A percentile compares a stretch with the other conserved stretches of the same genome.
Conservation (phyloP, 805 yeast genomes). For the Priceomyces haplophilus region DNA sequence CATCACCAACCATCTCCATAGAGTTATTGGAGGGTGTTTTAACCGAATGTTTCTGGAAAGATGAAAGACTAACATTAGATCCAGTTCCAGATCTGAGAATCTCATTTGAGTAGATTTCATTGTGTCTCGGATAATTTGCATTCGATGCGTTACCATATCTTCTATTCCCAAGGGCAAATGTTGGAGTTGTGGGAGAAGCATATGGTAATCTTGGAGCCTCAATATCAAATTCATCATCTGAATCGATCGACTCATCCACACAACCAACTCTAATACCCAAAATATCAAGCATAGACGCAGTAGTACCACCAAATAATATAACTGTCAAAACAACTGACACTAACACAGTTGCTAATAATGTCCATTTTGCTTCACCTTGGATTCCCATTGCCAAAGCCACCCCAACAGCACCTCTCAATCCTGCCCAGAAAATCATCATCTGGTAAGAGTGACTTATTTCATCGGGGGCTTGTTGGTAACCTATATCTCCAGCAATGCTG, state of each 20-base stretch:
- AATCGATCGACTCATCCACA: constrained; percentile 63
- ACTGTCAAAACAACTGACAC: constrained; percentile 97
- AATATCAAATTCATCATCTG: constrained; percentile 94
- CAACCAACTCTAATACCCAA: constrained; percentile 91
- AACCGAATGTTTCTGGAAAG: constrained; percentile 10
- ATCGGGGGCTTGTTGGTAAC: constrained; percentile 54
- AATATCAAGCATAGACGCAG: constrained; percentile 96
- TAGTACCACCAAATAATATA: constrained; percentile 95
- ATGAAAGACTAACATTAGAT: constrained; percentile 26
- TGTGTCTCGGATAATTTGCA: constrained; percentile 6
- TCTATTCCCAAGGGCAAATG: constrained; percentile 15
- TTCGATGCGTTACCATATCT: constrained; percentile 11
- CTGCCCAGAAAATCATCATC: constrained; percentile 99
- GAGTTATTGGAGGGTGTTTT: constrained; percentile 8
- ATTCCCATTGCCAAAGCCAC: constrained; percentile 98
- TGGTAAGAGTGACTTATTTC: constrained; percentile 95
- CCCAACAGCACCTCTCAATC: constrained; percentile 98
- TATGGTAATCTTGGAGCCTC: constrained; percentile 59
- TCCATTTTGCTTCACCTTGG: constrained; percentile 88
- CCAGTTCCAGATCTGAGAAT: constrained; percentile 26
- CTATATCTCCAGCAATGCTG: constrained; percentile 37
- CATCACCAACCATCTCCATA: constrained; percentile 21
- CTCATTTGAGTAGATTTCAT: constrained; percentile 18
- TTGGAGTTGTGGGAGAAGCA: constrained; percentile 6
- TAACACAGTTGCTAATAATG: constrained; percentile 87